Base-by-base conservation (phyloP, 495 filamentous ascomycete species). In the Tuber umbilicatum region DNA sequence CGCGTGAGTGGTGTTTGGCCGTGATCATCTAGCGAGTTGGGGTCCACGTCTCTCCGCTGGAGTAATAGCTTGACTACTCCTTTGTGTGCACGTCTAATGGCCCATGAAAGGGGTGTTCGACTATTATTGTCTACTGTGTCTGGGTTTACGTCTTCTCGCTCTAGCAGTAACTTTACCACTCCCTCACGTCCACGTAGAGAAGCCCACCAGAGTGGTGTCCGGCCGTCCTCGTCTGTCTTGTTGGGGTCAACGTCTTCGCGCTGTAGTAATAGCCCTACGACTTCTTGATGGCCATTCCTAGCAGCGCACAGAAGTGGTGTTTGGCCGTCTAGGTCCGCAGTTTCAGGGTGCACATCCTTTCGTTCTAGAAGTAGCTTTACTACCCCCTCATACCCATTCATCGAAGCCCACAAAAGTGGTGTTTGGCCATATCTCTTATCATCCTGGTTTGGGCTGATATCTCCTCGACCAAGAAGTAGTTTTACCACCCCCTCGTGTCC, bases 381-480 rank as follows among this genome's bases (percentile, higher is more conserved):
- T 21, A 70, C 40, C 42, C 14, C 70, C 42, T 76, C 76, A 27
- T 72, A 64, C 6, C 76, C 67, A 39, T 77, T 39, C 40, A 70
- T 73, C 37, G 76, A 70, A 31, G 68, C 70, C 64, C 45, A 78
- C n/a, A 55, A 45, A 39, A 78, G 60, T 42, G 70, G n/a, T 64
- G 60, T 70, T 41, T 67, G 19, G 14, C 27, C 27, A 64, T 17
- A 64, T 35, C 27, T 64, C 37, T 40, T 27, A 73, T 73, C n/a
- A 17, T 1, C 27, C 31, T 35, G 55, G 27, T 64, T 64, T 35
- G 55, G 55, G 55, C 10, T 35, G 55, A 31, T 67, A 43, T 70
- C 75, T 50, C 70, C 70, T 23, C 68, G 71, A 35, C 68, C 70
- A 38, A 45, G 70, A 14, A 77, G 64, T n/a, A 78, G 23, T 35